Percentiles rank a stretch among this genome's conserved stretches.
Evolutionary conservation across 1,284 basidiomycete genomes (phyloP).

Genomic region (Mycena sp.): DNA sequence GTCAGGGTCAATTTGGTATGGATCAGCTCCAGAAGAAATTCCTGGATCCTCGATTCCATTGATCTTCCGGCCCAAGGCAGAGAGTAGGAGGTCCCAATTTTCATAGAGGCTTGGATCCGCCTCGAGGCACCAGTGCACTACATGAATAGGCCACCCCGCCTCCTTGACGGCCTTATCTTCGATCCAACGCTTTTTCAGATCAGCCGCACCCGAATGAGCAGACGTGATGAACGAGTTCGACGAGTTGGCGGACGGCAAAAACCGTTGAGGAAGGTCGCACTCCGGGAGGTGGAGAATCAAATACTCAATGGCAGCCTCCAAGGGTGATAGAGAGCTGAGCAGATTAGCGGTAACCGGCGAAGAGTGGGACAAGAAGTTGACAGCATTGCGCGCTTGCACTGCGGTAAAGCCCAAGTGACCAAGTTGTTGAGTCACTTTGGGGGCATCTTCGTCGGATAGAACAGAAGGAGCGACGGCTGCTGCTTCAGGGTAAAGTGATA

Average conservation of each 20-base stretch:
- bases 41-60: constrained; percentile 47
- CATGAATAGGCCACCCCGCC: constrained; percentile 84
- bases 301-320: constrained; percentile 80
- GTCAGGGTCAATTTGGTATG: constrained; percentile 57
- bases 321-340: constrained; percentile 56
- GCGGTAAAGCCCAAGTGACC: constrained; percentile 64
- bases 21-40: constrained; percentile 22
- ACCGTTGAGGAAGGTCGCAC: constrained; percentile 77
- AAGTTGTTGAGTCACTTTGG: constrained; percentile 55
- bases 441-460: constrained; percentile 57
- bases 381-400: constrained; percentile 58
- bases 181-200: constrained; percentile 83
- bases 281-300: constrained; percentile 81
- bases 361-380: constrained; percentile 60
- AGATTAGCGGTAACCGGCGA: constrained; percentile 64
- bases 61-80: constrained; percentile 59
- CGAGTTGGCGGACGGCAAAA: constrained; percentile 69
- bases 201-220: constrained; percentile 66
- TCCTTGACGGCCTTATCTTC: constrained; percentile 86
- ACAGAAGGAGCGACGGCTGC: constrained; percentile 55
- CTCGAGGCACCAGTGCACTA: constrained; percentile 66
- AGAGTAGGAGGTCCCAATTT: constrained; percentile 61
- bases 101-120: constrained; percentile 48
- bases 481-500: constrained; percentile 62
- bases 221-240: constrained; percentile 76